Evolutionary conservation across 139 green algal species (phyloP).

Genomic region (Dunaliella primolecta): DNA sequence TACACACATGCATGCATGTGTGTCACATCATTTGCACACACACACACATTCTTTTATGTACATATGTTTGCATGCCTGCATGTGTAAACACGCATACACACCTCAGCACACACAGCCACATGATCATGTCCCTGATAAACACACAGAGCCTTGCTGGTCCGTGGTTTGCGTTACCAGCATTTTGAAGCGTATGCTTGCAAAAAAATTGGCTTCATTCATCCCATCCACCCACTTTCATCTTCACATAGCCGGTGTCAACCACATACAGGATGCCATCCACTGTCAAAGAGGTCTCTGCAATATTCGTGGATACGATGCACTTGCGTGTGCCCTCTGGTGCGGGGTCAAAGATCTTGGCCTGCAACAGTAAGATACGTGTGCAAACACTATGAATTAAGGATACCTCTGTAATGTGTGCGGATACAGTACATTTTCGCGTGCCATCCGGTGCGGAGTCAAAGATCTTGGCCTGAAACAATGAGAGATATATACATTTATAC

Average conservation of each 20-base stretch:
- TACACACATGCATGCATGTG: neutral
- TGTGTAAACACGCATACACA: no score
- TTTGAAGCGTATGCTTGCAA: no score
- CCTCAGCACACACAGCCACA: no score
- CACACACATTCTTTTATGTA: neutral
- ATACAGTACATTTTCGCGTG: constrained; percentile 84
- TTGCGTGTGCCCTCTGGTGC: constrained; percentile 84
- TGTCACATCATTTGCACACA: no score
- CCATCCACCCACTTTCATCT: constrained; percentile 81
- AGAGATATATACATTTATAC: no score
- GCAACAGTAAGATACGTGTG: constrained; percentile 15
- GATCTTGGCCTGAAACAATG: constrained; percentile 82
- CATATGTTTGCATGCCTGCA: no score
- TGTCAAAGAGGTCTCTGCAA: constrained; percentile 96
- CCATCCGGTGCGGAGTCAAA: constrained; percentile 91
- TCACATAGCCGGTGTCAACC: constrained; percentile 89
- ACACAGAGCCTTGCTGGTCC: no score
- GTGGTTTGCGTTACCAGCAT: no score
- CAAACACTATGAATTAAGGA: no score
- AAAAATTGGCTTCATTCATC: no score
- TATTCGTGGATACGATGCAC: constrained; percentile 93
- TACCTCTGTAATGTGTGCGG: constrained; percentile 98
- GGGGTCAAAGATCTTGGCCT: constrained; percentile 97
- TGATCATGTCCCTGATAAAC: no score
- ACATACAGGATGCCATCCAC: constrained; percentile 94